Base-by-base conservation (phyloP, 129 eudicot species). In the Heracleum sosnowskyi region DNA sequence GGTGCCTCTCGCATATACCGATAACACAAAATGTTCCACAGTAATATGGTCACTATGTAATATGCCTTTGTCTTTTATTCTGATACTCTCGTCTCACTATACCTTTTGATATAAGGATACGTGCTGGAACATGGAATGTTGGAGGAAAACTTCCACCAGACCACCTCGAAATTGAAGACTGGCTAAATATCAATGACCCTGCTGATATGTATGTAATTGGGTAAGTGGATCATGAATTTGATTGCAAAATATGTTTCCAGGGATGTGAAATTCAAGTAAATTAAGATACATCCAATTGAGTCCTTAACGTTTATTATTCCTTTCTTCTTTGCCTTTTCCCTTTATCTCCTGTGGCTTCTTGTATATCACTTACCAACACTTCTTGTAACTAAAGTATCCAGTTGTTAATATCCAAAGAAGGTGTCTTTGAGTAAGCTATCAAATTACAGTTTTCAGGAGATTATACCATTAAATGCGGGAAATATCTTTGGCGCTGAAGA, bases 401-500 rank as follows among this genome's bases (percentile, higher is more conserved):
- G 29, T 26, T 26, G 33, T n/a, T 9, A 26, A n/a, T 60, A 60
- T n/a, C 68, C 68, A n/a, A n/a, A 57, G 31, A 36, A 74, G 40
- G 11, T 46, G 47, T 34, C 45, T 36, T 44, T 69, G 69, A 79
- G 66, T 73, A 77, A 70, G 18, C 34, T 62, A 76, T 51, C 76
- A 75, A 4, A 22, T 37, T 75, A 36, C 89, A 94, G 98, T 79
- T 88, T 95, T 79, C 99, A 95, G 87, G 99, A 95, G 82, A 84
- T 95, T 45, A 87, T 95, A 74, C 97, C 95, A 35, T 86, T 95
- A 80, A 95, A 87, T 81, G 97, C 99, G 73, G 96, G 95, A 28
- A 95, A 95, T 77, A 95, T 95, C 40, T 90, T 95, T 83, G 99
- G 96, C 4, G 88, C 92, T 69, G 99, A 95, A 88, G 97, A 92